phyloP scores from a whole-genome alignment of 2,329 filamentous ascomycete species.

The Juglanconis oblonga region DNA sequence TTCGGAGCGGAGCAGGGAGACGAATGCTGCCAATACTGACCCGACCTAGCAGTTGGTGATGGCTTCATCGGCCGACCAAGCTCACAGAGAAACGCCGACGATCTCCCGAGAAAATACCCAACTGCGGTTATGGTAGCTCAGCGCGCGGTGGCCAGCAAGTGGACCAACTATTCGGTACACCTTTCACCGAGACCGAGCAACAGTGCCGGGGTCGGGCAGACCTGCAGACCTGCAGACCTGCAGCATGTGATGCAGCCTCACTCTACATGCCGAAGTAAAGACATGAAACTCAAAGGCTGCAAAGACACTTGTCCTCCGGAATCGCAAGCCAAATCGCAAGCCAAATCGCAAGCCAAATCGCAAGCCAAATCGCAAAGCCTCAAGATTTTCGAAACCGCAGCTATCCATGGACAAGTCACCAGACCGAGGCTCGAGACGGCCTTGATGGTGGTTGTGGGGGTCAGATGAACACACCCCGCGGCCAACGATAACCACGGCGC shows the following conservation, averaged over 20 bases:
- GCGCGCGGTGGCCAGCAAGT: not conserved
- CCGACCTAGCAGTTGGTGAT: too few relatives aligned
- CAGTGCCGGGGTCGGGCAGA: not conserved
- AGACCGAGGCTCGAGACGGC: constrained; percentile 1
- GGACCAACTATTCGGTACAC: not conserved
- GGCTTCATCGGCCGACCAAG: too few relatives aligned
- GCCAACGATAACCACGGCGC: not conserved
- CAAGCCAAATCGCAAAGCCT: not conserved
- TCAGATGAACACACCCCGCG: constrained; percentile 8
- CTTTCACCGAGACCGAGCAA: not conserved
- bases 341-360: too few relatives aligned
- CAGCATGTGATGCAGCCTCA: constrained; percentile 11
- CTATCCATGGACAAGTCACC: constrained; percentile 2
- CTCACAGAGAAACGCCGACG: too few relatives aligned
- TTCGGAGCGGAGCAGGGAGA: too few relatives aligned
- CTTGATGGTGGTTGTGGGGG: constrained; percentile 10
- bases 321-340: too few relatives aligned
- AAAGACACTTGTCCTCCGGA: not conserved
- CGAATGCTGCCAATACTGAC: too few relatives aligned
- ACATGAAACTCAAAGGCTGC: not conserved
- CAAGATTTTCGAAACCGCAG: not conserved
- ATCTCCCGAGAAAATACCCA: too few relatives aligned
- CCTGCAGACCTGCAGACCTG: not conserved
- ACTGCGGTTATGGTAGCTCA: not conserved
- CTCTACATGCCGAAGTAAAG: too few relatives aligned